Evolutionary conservation across 148 eudicot genomes (phyloP).

Genomic region (Polygonum aviculare): DNA sequence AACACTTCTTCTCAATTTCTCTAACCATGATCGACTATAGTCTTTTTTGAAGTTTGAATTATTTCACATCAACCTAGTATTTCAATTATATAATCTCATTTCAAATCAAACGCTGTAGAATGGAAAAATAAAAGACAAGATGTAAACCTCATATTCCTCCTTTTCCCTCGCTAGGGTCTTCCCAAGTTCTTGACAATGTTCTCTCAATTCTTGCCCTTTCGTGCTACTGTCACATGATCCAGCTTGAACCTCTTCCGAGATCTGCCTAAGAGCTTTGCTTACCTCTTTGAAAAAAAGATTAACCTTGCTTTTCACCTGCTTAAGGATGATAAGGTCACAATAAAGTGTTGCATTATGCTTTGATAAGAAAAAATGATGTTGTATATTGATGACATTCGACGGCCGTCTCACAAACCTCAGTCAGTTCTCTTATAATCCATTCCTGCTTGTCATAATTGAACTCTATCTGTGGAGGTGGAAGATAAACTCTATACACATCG

Average conservation of each 20-base stretch:
- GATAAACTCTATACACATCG: conserved; percentile 75
- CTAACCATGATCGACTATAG: too few relatives aligned
- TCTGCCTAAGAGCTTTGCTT: conserved; percentile 53
- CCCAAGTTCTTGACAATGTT: conserved; percentile 54
- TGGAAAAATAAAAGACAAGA: neutral
- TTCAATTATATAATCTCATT: neutral
- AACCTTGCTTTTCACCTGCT: conserved; percentile 59
- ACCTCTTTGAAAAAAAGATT: conserved; percentile 75
- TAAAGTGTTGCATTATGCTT: too few relatives aligned
- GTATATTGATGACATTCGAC: neutral
- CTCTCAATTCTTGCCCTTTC: conserved; percentile 34
- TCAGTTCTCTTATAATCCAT: conserved; percentile 65
- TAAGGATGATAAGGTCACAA: neutral
- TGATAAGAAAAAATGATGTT: neutral
- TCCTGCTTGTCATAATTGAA: conserved; percentile 62
- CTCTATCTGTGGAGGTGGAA: conserved; percentile 80
- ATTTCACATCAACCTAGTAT: too few relatives aligned
- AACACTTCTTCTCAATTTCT: too few relatives aligned
- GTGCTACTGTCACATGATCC: conserved; percentile 26
- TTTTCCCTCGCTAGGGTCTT: conserved; percentile 62
- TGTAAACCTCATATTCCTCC: conserved; percentile 74
- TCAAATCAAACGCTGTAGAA: neutral
- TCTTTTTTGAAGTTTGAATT: too few relatives aligned
- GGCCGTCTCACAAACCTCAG: conserved; percentile 40
- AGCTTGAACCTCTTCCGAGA: conserved; percentile 40